These are phyloP conservation scores for Ilex aquifolium DNA, from an alignment of 257 asterid species.

Conservation along the genomic window DNA sequence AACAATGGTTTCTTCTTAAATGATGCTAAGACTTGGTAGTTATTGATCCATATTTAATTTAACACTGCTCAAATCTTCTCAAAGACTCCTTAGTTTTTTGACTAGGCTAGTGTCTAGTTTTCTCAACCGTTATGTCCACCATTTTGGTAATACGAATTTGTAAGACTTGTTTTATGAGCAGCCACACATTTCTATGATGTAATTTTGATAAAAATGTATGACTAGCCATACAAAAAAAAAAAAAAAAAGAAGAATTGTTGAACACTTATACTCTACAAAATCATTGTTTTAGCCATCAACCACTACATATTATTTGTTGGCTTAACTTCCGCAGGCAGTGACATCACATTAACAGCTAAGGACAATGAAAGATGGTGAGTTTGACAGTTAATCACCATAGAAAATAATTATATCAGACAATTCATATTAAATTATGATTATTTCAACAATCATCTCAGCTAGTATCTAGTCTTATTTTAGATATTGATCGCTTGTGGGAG, in stretches of 20 bases:
- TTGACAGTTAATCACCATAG: constrained; percentile 26
- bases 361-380: constrained; percentile 20
- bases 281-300: constrained; percentile 23
- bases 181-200: neutral
- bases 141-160: constrained; percentile 23
- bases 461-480: no score
- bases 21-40: no score
- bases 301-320: constrained; percentile 20
- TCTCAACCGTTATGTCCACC: constrained; percentile 55
- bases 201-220: constrained; percentile 6
- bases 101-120: constrained; percentile 19
- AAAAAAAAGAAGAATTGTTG: constrained; percentile 3
- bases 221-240: constrained; percentile 7
- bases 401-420: no score
- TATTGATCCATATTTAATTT: no score
- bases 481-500: no score
- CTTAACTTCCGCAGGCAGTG: constrained; percentile 24
- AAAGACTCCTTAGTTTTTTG: no score
- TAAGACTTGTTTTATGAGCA: neutral
- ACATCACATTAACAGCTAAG: constrained; percentile 24
- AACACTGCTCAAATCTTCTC: no score
- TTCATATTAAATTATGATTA: no score
- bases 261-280: constrained; percentile 11
- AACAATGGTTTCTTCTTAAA: no score
- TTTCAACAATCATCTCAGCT: no score